Evolutionary conservation across 2,329 filamentous ascomycete species (phyloP).

Genomic region (Colletotrichum scovillei): DNA sequence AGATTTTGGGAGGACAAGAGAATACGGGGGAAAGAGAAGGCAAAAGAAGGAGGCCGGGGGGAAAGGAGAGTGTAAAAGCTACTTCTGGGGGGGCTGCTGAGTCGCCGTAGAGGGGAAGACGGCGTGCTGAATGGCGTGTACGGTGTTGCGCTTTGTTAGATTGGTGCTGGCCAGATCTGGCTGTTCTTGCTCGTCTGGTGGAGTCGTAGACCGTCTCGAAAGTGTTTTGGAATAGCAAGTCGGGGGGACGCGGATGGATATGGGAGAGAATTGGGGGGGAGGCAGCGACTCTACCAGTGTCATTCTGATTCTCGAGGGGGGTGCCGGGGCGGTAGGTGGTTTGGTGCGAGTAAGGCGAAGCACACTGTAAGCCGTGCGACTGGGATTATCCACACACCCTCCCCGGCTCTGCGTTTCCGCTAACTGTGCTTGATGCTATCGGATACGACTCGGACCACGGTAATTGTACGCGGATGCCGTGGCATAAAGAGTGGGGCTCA

Average conservation of each 20-base stretch:
- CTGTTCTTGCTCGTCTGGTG: slow-evolving; percentile 19
- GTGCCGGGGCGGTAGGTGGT: not conserved
- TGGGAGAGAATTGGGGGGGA: slow-evolving; percentile 31
- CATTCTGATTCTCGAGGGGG: not conserved
- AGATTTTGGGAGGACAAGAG: slow-evolving; percentile 28
- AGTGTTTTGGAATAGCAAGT: slow-evolving; percentile 38
- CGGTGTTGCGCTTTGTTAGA: slow-evolving; percentile 23
- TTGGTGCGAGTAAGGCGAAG: not conserved
- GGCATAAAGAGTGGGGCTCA: not conserved
- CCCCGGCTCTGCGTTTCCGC: not conserved
- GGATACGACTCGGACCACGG: slow-evolving; percentile 1
- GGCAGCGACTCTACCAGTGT: not conserved
- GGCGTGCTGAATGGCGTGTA: slow-evolving; percentile 12
- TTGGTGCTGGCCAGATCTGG: slow-evolving; percentile 26
- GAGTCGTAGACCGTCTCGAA: slow-evolving; percentile 38
- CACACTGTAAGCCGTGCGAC: slow-evolving; percentile 2
- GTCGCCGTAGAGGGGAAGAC: slow-evolving; percentile 1
- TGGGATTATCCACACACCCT: not conserved
- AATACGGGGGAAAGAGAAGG: slow-evolving; percentile 12
- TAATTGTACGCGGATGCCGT: not conserved
- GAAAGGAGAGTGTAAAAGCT: slow-evolving; percentile 4
- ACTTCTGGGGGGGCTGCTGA: slow-evolving; percentile 34
- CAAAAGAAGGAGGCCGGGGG: not conserved
- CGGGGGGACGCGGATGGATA: slow-evolving; percentile 36
- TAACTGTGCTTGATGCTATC: slow-evolving; percentile 22